These are phyloP conservation scores for Mycena maculata DNA, from an alignment of 768 basidiomycete genomes.

Conservation along the genomic window DNA sequence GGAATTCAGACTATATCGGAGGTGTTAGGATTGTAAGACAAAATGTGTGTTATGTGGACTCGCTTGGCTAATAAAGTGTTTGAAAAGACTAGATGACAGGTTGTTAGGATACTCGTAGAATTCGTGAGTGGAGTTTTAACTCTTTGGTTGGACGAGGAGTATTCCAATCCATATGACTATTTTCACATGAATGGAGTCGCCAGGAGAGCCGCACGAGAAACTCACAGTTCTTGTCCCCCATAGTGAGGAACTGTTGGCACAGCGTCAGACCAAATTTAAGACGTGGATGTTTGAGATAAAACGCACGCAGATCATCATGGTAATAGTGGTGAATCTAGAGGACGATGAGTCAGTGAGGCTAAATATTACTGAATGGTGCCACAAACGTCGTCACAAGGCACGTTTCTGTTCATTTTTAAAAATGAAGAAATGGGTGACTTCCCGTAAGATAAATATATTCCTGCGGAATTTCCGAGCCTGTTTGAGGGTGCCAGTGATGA, in stretches of 20 bases:
- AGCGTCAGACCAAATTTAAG: neutral
- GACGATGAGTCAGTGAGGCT: neutral
- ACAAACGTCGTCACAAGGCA: constrained; percentile 21
- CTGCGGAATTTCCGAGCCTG: too few species aligned
- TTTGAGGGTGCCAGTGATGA: too few species aligned
- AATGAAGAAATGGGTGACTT: neutral
- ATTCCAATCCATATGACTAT: constrained; percentile 14
- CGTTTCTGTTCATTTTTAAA: neutral
- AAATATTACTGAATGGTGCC: neutral
- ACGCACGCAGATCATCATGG: constrained; percentile 17
- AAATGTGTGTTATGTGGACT: neutral
- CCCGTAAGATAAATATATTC: too few species aligned
- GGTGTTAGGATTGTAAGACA: neutral
- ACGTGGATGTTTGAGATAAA: neutral
- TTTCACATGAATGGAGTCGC: neutral
- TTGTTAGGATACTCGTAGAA: neutral
- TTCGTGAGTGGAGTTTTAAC: neutral
- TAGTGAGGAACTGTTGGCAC: constrained; percentile 10
- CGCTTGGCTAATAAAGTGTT: constrained; percentile 12
- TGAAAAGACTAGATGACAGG: constrained; percentile 5
- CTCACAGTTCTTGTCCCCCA: constrained; percentile 14
- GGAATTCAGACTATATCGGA: constrained; percentile 1
- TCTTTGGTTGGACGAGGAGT: constrained; percentile 17
- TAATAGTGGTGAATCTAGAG: constrained; percentile 9
- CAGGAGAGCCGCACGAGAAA: neutral